Evolutionary conservation across 2,329 filamentous ascomycete species (phyloP).

Genomic region (Anthostomella pinea): DNA sequence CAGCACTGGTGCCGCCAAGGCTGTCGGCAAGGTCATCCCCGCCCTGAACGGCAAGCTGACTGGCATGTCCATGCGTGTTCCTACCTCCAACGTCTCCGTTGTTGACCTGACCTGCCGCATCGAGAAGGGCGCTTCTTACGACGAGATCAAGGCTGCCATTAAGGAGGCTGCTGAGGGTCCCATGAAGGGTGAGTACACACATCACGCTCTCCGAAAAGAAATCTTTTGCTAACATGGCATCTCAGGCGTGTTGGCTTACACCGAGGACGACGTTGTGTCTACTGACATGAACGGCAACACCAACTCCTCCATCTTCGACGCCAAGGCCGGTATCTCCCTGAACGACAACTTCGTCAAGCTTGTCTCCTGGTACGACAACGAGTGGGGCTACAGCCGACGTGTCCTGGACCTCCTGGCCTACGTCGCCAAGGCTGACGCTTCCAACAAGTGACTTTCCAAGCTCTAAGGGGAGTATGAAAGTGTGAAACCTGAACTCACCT

Average conservation of each 20-base stretch:
- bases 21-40: slow-evolving; percentile 99
- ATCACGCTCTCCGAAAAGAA: slow-evolving; percentile 1
- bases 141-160: slow-evolving; percentile 88
- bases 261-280: slow-evolving; percentile 95
- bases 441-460: slow-evolving; percentile 42
- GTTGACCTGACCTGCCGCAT: slow-evolving; percentile 94
- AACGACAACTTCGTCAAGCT: slow-evolving; percentile 99
- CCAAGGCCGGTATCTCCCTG: slow-evolving; percentile 97
- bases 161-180: slow-evolving; percentile 81
- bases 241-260: slow-evolving; percentile 84
- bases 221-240: slow-evolving; percentile 11
- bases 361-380: slow-evolving; percentile 98
- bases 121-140: slow-evolving; percentile 84
- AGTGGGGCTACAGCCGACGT: slow-evolving; percentile 99
- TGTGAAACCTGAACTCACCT: no score
- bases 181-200: slow-evolving; percentile 70
- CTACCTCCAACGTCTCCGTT: slow-evolving; percentile 97
- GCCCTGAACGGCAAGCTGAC: slow-evolving; percentile 98
- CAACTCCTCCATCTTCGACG: slow-evolving; percentile 97
- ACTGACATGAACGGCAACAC: slow-evolving; percentile 89
- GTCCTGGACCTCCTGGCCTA: slow-evolving; percentile 78
- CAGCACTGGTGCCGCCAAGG: slow-evolving; percentile 99
- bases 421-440: slow-evolving; percentile 74
- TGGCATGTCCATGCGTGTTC: slow-evolving; percentile 99
- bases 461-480: slow-evolving; percentile 19